Evolutionary conservation across 345 rosid genomes (phyloP).

Genomic region (Melastoma malabathricum): DNA sequence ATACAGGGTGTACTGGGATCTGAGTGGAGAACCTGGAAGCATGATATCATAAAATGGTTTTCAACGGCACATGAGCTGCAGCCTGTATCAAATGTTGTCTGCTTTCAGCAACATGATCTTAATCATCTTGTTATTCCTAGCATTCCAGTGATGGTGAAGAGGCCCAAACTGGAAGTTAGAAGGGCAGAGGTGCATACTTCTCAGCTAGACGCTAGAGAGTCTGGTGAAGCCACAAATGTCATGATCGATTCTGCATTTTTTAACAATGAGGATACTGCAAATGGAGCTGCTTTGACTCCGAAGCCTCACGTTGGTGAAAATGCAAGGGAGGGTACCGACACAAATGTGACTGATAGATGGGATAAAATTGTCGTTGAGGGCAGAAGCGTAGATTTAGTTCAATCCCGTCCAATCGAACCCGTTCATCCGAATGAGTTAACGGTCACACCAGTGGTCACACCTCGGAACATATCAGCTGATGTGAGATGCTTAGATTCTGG

Average conservation of each 20-base stretch:
- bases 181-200: slow-evolving; percentile 68
- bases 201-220: slow-evolving; percentile 33
- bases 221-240: slow-evolving; percentile 26
- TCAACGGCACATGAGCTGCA: slow-evolving; percentile 27
- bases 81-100: slow-evolving; percentile 24
- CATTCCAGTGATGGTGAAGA: slow-evolving; percentile 52
- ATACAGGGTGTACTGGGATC: slow-evolving; percentile 56
- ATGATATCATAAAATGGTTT: slow-evolving; percentile 75
- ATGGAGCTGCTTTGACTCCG: slow-evolving; percentile 18
- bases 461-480: slow-evolving; percentile 20
- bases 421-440: slow-evolving; percentile 22
- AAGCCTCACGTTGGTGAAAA: slow-evolving; percentile 14
- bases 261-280: slow-evolving; percentile 24
- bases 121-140: slow-evolving; percentile 27
- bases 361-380: slow-evolving; percentile 60
- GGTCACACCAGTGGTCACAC: slow-evolving; percentile 23
- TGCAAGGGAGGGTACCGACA: slow-evolving; percentile 5
- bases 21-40: slow-evolving; percentile 99
- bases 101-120: slow-evolving; percentile 26
- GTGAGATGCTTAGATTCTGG: slow-evolving; percentile 39
- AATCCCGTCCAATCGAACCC: slow-evolving; percentile 16
- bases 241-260: slow-evolving; percentile 52
- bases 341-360: slow-evolving; percentile 46
- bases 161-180: slow-evolving; percentile 89
- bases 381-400: slow-evolving; percentile 22